Evolutionary conservation across 371 early-diverging fungal genomes (phyloP), one percentile per base, ranked within the genome.

Genomic region (Dinochytrium kinnereticum): DNA sequence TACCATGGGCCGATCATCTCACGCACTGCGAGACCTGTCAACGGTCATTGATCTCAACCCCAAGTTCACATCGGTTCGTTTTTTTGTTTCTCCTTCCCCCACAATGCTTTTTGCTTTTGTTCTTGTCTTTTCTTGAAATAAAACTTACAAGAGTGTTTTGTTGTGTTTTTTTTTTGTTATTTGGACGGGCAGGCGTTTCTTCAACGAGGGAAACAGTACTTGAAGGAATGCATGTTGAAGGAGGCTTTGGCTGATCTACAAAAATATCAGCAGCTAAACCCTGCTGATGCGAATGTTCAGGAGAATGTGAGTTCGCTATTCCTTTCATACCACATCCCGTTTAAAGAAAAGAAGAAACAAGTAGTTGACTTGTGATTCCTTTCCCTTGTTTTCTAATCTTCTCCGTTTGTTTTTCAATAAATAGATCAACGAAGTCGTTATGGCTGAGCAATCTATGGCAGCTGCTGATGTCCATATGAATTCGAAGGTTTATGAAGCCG

Each of bases 21-120:
- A 88, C 33, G 96, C 97, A 0, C 76, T 94, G 5, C 83, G 87
- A 33, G 98, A 97, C 78, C 93, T 95, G 76, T 78, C 88, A 37
- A 87, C 86, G 36, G 93, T 92, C 24, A 84, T 96, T 24, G 78
- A 86, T 51, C 78, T 95, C 39, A 92, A 90, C 75, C 95, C 95
- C 0, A 91, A 93, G 72, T 95, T 94, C 44, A 40, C 66, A 2
- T 3, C 84, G 85, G 89, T 40, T 87, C 90, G 80, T 76, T 78
- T 39, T 38, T 21, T 7, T 28, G n/a, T n/a, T n/a, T n/a, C n/a
- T n/a, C n/a, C n/a, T n/a, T n/a, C n/a, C 19, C n/a, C 38, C 26
- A 21, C 37, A 19, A n/a, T n/a, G n/a, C n/a, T n/a, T n/a, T n/a
- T n/a, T n/a, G n/a, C n/a, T n/a, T n/a, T n/a, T n/a, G n/a, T n/a